Evolutionary conservation across 2,329 filamentous ascomycete species (phyloP).

Genomic region (Xylaria sp.): DNA sequence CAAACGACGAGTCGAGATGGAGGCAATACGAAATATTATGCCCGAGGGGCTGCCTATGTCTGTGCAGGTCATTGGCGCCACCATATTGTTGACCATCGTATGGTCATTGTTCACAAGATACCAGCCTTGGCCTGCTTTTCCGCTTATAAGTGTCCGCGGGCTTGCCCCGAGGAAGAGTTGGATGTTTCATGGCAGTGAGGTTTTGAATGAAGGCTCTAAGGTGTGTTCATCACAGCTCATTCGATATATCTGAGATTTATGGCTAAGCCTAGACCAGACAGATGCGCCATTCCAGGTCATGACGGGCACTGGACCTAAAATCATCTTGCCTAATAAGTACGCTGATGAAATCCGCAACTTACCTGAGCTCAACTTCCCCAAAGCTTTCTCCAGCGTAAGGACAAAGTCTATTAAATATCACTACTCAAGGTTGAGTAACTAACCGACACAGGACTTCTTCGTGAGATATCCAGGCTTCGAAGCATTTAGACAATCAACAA

Average conservation of each 20-base stretch:
- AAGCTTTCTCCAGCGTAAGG: conserved; percentile 50
- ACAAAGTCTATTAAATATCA: not conserved
- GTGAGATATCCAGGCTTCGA: conserved; percentile 50
- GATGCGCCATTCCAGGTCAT: conserved; percentile 50
- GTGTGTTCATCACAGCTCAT: conserved; percentile 34
- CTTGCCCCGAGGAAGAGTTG: conserved; percentile 46
- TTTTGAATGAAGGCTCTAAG: conserved; percentile 42
- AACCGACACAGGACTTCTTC: conserved; percentile 48
- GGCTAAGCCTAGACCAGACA: conserved; percentile 42
- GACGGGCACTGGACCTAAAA: conserved; percentile 49
- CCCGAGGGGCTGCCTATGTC: conserved; percentile 47
- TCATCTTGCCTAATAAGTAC: conserved; percentile 48
- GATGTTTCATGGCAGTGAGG: conserved; percentile 43
- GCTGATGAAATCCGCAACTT: conserved; percentile 52
- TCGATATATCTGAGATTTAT: not conserved
- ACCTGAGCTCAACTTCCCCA: conserved; percentile 48
- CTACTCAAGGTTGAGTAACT: not conserved
- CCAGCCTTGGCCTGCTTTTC: conserved; percentile 45
- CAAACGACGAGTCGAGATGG: conserved; percentile 36
- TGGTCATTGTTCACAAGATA: conserved; percentile 45
- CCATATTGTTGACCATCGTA: conserved; percentile 44
- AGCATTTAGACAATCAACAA: conserved; percentile 41
- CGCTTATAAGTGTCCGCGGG: conserved; percentile 45
- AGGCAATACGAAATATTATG: conserved; percentile 42
- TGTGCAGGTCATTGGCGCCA: conserved; percentile 43